Base-by-base conservation (phyloP, 2,329 filamentous ascomycete genomes). In the Monilinia fructicola region DNA sequence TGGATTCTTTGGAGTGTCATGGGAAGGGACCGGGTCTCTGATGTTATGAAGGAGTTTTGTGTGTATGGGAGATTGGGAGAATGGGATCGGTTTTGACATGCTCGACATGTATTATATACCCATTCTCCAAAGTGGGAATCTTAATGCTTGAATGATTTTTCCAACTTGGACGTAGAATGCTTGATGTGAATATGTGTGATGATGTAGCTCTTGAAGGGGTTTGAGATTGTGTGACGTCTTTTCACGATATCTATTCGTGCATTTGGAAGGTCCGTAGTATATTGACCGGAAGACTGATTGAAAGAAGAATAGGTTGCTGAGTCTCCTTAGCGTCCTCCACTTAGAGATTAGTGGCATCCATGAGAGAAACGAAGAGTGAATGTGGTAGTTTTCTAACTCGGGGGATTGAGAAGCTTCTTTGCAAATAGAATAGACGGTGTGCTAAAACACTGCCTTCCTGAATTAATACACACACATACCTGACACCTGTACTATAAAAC, bases 81-180 rank as follows among this genome's bases (percentile, higher is more conserved):
- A 48, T 48, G 56, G 44, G 58, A 60, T 60, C 44, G 58, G 44
- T 50, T 60, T 60, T 38, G 58, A 60, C 44, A 50, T 60, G 58
- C 38, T 60, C 44, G 21, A 50, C 44, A 50, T 35, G 44, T 64
- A 64, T 64, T 64, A 64, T 64, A 64, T 64, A 64, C 50, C 52
- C 11, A 64, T 64, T 54, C 26, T 55, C 61, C 54, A 54, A 40
- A 42, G 35, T 64, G 61, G 61, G 61, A 64, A 55, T 55, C 28
- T 54, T 55, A 64, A 64, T 64, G 61, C 50, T 35, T 64, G 46
- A 54, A 64, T 44, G 61, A 64, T 26, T 64, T 64, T 64, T 60
- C 28, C 58, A 50, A 60, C n/a, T 35, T 50, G n/a, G 2, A n/a
- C 48, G 31, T 23, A 10, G 4, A 4, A 23, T 26, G 38, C 21